Evolutionary conservation across 2,329 filamentous ascomycete species (phyloP).

Genomic region (Xylariaceae sp.): DNA sequence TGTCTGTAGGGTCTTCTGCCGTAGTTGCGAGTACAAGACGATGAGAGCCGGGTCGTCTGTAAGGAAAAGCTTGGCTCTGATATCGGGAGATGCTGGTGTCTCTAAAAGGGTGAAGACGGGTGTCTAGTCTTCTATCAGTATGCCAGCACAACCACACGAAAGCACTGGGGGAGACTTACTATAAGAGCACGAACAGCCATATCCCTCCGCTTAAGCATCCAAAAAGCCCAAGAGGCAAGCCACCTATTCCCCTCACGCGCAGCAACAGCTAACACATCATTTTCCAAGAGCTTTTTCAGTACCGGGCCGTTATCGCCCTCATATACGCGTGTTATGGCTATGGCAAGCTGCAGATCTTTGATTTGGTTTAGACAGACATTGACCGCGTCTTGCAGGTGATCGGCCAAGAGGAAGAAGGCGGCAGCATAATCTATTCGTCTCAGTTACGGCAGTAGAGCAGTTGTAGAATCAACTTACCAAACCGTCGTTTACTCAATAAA

Average conservation of each 20-base stretch:
- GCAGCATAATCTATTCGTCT: slow-evolving; percentile 74
- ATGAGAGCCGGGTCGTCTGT: slow-evolving; percentile 89
- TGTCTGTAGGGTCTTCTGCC: slow-evolving; percentile 78
- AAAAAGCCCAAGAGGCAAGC: slow-evolving; percentile 94
- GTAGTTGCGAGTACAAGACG: slow-evolving; percentile 81
- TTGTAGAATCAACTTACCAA: slow-evolving; percentile 52
- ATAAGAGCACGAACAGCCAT: slow-evolving; percentile 82
- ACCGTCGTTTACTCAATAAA: slow-evolving; percentile 83
- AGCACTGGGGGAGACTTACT: slow-evolving; percentile 47
- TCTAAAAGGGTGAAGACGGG: slow-evolving; percentile 74
- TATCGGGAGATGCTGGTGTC: slow-evolving; percentile 64
- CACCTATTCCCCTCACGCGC: slow-evolving; percentile 83
- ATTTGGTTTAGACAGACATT: slow-evolving; percentile 84
- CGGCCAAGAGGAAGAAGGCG: slow-evolving; percentile 90
- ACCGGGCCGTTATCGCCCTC: slow-evolving; percentile 80
- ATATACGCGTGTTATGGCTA: slow-evolving; percentile 83
- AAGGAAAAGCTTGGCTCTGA: slow-evolving; percentile 75
- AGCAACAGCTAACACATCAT: slow-evolving; percentile 75
- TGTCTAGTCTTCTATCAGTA: slow-evolving; percentile 47
- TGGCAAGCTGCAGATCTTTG: slow-evolving; percentile 83
- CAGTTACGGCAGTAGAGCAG: slow-evolving; percentile 2
- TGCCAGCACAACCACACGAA: background rate
- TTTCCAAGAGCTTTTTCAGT: slow-evolving; percentile 69
- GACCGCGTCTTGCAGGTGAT: slow-evolving; percentile 79
- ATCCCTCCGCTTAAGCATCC: slow-evolving; percentile 79